Evolutionary conservation across 345 rosid species (phyloP).

Genomic region (Euphorbia tirucalli): DNA sequence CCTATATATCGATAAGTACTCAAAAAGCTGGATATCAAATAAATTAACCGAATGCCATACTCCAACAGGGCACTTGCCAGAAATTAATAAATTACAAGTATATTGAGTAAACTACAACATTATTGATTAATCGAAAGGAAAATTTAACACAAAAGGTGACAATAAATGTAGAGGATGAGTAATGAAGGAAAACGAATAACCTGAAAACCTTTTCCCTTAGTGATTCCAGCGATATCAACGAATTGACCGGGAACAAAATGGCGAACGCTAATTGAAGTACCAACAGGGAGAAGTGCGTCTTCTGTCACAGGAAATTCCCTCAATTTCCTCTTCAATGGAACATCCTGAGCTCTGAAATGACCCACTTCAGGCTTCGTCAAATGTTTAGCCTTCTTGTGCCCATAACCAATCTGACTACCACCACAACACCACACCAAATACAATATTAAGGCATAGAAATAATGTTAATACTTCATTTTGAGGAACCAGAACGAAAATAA

Average conservation of each 20-base stretch:
- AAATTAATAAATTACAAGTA: background rate
- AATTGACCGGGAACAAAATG: slow-evolving; percentile 94
- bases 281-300: slow-evolving; percentile 85
- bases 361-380: slow-evolving; percentile 90
- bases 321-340: slow-evolving; percentile 87
- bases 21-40: background rate
- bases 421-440: slow-evolving; percentile 29
- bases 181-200: slow-evolving; percentile 26
- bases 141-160: background rate
- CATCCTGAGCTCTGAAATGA: slow-evolving; percentile 96
- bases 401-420: slow-evolving; percentile 82
- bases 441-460: slow-evolving; percentile 19
- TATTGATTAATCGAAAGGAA: background rate
- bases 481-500: background rate
- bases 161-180: too few relatives aligned
- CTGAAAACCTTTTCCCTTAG: slow-evolving; percentile 96
- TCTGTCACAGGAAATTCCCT: slow-evolving; percentile 91
- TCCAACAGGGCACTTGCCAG: background rate
- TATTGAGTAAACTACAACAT: background rate
- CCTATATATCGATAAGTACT: background rate
- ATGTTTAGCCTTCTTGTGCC: slow-evolving; percentile 92
- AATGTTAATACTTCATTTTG: background rate
- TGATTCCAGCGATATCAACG: slow-evolving; percentile 83
- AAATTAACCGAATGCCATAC: background rate
- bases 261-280: slow-evolving; percentile 65